A percentile compares a stretch with the other conserved stretches of the same genome.
phyloP scores from a whole-genome alignment of 1,139 yeast species.

The Hemisphaericaspora xylanilytica region DNA sequence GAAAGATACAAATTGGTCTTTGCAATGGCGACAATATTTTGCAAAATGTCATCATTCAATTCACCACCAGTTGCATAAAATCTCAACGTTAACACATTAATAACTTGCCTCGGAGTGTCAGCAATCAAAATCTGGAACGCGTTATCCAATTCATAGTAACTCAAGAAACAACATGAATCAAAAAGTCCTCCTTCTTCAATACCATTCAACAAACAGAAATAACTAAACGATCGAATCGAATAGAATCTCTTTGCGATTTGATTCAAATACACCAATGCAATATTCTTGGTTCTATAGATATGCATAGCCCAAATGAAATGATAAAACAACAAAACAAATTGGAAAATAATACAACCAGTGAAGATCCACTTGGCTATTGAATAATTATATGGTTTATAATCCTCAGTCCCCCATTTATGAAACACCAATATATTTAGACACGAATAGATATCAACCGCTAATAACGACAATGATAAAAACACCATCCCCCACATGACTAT shows the following conservation, averaged over 20 bases:
- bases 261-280: conserved; percentile 71
- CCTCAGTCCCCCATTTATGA: conserved; percentile 64
- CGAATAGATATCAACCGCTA: conserved; percentile 77
- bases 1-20: conserved; percentile 61
- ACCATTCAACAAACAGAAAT: conserved; percentile 69
- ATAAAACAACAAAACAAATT: conserved; percentile 56
- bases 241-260: conserved; percentile 58
- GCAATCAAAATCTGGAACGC: conserved; percentile 68
- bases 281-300: conserved; percentile 58
- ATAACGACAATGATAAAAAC: conserved; percentile 53
- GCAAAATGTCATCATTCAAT: conserved; percentile 42
- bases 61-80: conserved; percentile 51
- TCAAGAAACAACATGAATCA: conserved; percentile 67
- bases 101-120: conserved; percentile 86
- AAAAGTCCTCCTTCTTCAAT: conserved; percentile 64
- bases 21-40: conserved; percentile 59
- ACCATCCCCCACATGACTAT: conserved; percentile 50
- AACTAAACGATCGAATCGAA: conserved; percentile 55
- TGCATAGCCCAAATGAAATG: conserved; percentile 61
- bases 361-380: conserved; percentile 72
- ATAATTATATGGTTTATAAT: conserved; percentile 57
- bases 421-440: conserved; percentile 73
- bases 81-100: conserved; percentile 72
- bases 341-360: conserved; percentile 80
- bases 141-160: conserved; percentile 64